These are phyloP conservation scores for Fusarium nematophilum DNA, from an alignment of 2,329 filamentous ascomycete genomes.

Conservation along the genomic window DNA sequence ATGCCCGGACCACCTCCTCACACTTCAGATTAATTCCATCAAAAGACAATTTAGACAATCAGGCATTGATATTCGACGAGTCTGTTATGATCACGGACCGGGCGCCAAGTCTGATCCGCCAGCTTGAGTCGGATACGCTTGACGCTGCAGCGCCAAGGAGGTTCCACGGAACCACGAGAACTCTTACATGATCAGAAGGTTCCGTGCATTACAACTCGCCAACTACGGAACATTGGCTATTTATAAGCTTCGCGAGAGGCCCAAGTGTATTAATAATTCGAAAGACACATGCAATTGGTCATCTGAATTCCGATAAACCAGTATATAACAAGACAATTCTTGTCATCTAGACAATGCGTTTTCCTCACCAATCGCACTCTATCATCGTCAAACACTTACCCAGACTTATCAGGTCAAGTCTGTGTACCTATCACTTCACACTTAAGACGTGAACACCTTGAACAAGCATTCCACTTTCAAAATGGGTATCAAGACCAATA, in stretches of 20 bases:
- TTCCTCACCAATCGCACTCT: not conserved
- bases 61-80: no score
- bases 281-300: no score
- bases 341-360: no score
- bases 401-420: not conserved
- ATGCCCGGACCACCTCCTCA: not conserved
- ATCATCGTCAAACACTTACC: not conserved
- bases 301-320: no score
- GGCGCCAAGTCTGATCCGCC: not conserved
- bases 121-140: not conserved
- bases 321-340: no score
- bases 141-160: not conserved
- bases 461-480: constrained; percentile 1
- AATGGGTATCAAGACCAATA: constrained; percentile 46
- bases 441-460: not conserved
- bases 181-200: not conserved
- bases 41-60: not conserved
- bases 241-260: not conserved
- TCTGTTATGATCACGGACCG: no score
- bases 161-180: not conserved
- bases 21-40: not conserved
- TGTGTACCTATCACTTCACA: not conserved
- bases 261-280: not conserved
- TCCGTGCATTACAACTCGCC: not conserved
- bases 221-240: not conserved